phyloP scores from a whole-genome alignment of 805 yeast genomes.

The Candida orba region DNA sequence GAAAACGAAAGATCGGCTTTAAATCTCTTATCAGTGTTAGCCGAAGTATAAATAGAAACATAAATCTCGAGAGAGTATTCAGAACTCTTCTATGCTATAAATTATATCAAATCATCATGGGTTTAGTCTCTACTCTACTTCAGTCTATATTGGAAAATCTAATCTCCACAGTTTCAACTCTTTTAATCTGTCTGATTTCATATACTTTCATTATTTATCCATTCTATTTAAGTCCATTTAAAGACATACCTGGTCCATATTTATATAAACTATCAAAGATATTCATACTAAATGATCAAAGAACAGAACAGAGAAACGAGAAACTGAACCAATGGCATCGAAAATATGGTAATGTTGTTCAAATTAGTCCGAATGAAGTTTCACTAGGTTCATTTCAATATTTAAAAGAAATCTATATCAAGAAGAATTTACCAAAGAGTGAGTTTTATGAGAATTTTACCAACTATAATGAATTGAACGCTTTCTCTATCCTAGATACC shows the following conservation, averaged over 20 bases:
- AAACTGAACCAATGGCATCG: slow-evolving; percentile 44
- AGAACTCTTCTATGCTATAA: too few species aligned
- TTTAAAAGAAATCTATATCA: slow-evolving; percentile 48
- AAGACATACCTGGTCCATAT: slow-evolving; percentile 52
- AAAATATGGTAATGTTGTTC: slow-evolving; percentile 54
- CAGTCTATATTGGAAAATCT: not conserved
- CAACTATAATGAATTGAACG: slow-evolving; percentile 50
- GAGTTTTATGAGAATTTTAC: slow-evolving; percentile 52
- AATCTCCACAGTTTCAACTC: not conserved
- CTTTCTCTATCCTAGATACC: slow-evolving; percentile 49
- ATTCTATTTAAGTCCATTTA: slow-evolving; percentile 40
- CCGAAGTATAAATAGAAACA: too few species aligned
- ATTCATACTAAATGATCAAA: slow-evolving; percentile 34
- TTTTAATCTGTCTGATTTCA: slow-evolving; percentile 1
- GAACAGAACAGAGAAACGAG: slow-evolving; percentile 42
- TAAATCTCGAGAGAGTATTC: too few species aligned
- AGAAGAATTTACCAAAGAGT: slow-evolving; percentile 47
- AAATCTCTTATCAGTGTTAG: too few species aligned
- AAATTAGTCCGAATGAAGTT: slow-evolving; percentile 55
- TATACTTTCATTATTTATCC: slow-evolving; percentile 39
- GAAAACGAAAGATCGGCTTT: too few species aligned
- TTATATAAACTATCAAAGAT: slow-evolving; percentile 38
- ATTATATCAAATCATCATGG: not conserved
- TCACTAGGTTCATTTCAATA: slow-evolving; percentile 46
- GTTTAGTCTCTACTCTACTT: not conserved